A percentile compares a stretch with the other conserved stretches of the same genome.
Evolutionary conservation across 2,329 filamentous ascomycete genomes (phyloP).

Genomic region (Colletotrichum neosansevieriae): DNA sequence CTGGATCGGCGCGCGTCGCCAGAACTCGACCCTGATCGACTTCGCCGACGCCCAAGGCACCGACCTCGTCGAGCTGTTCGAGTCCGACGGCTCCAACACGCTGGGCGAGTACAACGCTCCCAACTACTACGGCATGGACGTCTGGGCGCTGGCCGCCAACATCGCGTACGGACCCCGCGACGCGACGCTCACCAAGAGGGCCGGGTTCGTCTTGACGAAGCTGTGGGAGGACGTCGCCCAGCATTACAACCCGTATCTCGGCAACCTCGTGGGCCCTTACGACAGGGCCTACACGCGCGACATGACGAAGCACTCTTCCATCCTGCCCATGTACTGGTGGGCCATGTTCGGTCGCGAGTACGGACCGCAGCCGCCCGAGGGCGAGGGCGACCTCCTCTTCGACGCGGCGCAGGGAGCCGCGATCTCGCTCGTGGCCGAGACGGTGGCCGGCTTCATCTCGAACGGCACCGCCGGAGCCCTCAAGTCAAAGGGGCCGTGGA

Average conservation of each 20-base stretch:
- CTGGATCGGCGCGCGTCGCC: conserved; percentile 54
- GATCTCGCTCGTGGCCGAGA: conserved; percentile 53
- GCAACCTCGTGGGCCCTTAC: conserved; percentile 51
- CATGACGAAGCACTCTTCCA: conserved; percentile 53
- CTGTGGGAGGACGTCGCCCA: conserved; percentile 52
- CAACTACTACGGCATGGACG: conserved; percentile 56
- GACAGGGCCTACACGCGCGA: conserved; percentile 55
- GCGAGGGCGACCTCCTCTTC: conserved; percentile 55
- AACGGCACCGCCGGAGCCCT: conserved; percentile 45
- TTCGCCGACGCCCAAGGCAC: conserved; percentile 52
- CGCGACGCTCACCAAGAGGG: conserved; percentile 47
- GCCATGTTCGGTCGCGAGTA: conserved; percentile 55
- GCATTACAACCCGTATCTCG: conserved; percentile 52
- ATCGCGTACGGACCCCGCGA: conserved; percentile 51
- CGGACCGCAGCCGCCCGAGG: conserved; percentile 52
- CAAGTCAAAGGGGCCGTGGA: conserved; percentile 49
- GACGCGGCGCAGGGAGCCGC: conserved; percentile 56
- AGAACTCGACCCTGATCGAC: conserved; percentile 51
- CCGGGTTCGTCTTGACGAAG: conserved; percentile 46
- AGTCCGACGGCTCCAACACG: conserved; percentile 47
- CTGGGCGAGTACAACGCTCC: conserved; percentile 55
- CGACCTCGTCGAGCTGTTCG: conserved; percentile 48
- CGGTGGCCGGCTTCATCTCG: conserved; percentile 47
- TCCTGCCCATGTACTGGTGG: conserved; percentile 58
- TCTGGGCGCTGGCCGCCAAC: conserved; percentile 54